A percentile compares a stretch with the other conserved stretches of the same genome.
Evolutionary conservation across 306 rosid genomes (phyloP).

Genomic region (Fragaria nilgerrensis): DNA sequence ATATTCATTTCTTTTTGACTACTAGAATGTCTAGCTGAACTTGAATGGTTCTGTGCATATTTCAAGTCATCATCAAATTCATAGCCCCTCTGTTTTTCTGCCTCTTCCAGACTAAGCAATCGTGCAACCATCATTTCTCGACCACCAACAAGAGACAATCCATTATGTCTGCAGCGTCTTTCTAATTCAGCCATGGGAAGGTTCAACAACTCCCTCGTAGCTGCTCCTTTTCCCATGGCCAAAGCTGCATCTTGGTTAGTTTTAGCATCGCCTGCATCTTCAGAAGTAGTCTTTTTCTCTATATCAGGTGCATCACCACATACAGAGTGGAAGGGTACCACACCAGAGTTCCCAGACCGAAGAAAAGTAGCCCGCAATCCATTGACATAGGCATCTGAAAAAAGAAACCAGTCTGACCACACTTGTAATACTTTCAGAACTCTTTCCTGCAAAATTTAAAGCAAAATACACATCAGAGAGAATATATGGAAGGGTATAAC

Average conservation of each 20-base stretch:
- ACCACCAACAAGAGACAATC: slow-evolving; percentile 96
- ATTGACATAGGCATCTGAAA: slow-evolving; percentile 94
- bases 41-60: slow-evolving; percentile 58
- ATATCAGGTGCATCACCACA: slow-evolving; percentile 88
- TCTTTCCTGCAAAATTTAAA: slow-evolving; percentile 67
- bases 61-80: slow-evolving; percentile 88
- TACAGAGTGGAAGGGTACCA: slow-evolving; percentile 75
- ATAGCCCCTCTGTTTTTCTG: slow-evolving; percentile 82
- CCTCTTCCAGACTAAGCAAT: slow-evolving; percentile 94
- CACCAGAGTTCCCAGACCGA: slow-evolving; percentile 90
- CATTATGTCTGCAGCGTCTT: slow-evolving; percentile 97
- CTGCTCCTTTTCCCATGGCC: slow-evolving; percentile 99
- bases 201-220: slow-evolving; percentile 77
- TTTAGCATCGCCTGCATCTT: slow-evolving; percentile 59
- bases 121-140: slow-evolving; percentile 97
- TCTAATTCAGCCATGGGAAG: slow-evolving; percentile 92
- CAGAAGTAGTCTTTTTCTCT: slow-evolving; percentile 65
- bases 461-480: slow-evolving; percentile 16
- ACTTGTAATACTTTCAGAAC: slow-evolving; percentile 95
- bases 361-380: slow-evolving; percentile 94
- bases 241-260: slow-evolving; percentile 84
- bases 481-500: neutral
- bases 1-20: slow-evolving; percentile 51
- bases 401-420: slow-evolving; percentile 99
- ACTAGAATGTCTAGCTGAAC: slow-evolving; percentile 63